Evolutionary conservation across 83 land plant genomes (phyloP), one percentile per base, ranked within the genome.

Genomic region (Picea abies): DNA sequence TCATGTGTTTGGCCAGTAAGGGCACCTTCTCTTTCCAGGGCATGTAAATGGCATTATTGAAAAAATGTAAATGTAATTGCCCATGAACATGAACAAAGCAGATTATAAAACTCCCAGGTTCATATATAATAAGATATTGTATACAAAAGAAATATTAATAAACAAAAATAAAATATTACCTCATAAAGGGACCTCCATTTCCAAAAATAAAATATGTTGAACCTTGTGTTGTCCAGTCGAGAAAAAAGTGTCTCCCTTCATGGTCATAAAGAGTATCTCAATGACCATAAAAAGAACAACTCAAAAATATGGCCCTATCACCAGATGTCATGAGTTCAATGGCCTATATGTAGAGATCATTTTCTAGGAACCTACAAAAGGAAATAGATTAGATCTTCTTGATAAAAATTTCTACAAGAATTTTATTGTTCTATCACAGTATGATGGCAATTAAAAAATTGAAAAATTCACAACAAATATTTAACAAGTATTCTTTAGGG

Each of bases 131-230:
- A 52, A 52, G 56, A 52, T 52, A 10, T 52, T 52, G 56, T 2
- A 52, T 12, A 52, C 14, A 52, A 10, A 52, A 3, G 56, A 2
- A 2, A 0, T 11, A 10, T 1, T 49, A 10, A 49, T 9, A 49
- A 49, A 49, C 12, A 49, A 9, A 52, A 52, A 52, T 52, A 11
- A 52, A 52, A 52, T 52, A 52, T 52, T 11, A 52, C 97, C 92
- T 86, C 85, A 49, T 83, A 93, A 17, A 94, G 90, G 0, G 96
- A 93, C 83, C 90, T 85, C 6, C 83, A 78, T 88, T 89, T 22
- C 94, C 94, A 62, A 89, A 94, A 8, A 94, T 93, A 84, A 93
- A 94, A 80, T 94, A 96, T 7, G 93, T 86, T 15, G 92, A 88
- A 37, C 96, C 97, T 70, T 91, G 81, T 17, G 93, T 90, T 87